Percentiles rank a stretch among this genome's conserved stretches.
Conservation (phyloP, 2,329 filamentous ascomycete genomes). For the Xylariaceae sp. region DNA sequence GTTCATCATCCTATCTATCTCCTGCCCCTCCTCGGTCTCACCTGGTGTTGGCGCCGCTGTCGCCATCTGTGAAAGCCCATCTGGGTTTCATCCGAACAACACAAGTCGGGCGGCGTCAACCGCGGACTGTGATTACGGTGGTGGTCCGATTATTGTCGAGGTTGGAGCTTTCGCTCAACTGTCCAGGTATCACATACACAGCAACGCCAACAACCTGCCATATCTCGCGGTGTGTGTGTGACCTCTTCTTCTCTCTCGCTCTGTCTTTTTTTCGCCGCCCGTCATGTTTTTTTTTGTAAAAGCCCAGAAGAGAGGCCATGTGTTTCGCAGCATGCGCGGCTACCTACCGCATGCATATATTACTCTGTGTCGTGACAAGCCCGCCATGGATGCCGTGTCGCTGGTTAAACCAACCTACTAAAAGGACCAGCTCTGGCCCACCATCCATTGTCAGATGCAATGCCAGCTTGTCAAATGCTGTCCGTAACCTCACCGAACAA, state of each 20-base stretch:
- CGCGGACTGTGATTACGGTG: slow-evolving; percentile 6
- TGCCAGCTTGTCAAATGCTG: slow-evolving; percentile 9
- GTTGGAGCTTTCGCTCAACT: too few relatives aligned
- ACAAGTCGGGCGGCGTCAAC: slow-evolving; percentile 13
- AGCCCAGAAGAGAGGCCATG: slow-evolving; percentile 1
- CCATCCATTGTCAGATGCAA: slow-evolving; percentile 6
- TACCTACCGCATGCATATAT: slow-evolving; percentile 11
- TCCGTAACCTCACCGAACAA: slow-evolving; percentile 1
- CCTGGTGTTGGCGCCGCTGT: slow-evolving; percentile 2
- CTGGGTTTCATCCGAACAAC: slow-evolving; percentile 12
- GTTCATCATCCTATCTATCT: not conserved
- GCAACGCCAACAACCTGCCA: not conserved
- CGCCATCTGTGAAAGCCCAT: not conserved
- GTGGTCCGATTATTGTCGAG: slow-evolving; percentile 1
- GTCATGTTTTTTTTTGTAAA: slow-evolving; percentile 6
- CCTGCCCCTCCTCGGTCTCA: slow-evolving; percentile 2
- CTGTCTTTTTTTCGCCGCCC: slow-evolving; percentile 2
- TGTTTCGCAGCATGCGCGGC: slow-evolving; percentile 13
- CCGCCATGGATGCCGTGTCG: slow-evolving; percentile 7
- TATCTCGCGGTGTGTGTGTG: slow-evolving; percentile 8
- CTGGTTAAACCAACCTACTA: slow-evolving; percentile 2
- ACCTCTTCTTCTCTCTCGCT: not conserved
- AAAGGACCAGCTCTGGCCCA: slow-evolving; percentile 11
- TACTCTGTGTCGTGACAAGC: slow-evolving; percentile 9
- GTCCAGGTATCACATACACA: too few relatives aligned